Evolutionary conservation across 129 eudicot genomes (phyloP), one percentile per base, ranked within the genome.

Genomic region (Helichrysum umbraculigerum): DNA sequence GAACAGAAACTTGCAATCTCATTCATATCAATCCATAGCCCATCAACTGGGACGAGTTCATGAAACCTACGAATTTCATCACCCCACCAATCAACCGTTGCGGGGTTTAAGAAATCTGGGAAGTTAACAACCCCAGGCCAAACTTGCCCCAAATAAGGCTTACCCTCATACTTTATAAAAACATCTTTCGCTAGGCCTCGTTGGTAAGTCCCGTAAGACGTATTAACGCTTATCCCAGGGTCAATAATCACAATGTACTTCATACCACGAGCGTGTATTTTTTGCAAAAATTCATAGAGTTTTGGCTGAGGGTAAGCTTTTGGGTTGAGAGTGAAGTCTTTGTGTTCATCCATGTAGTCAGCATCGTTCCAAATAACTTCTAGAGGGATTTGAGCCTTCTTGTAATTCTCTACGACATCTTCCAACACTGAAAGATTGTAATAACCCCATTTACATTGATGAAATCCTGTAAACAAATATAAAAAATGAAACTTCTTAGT

Each of bases 351-450:
- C 97, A 93, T 93, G 80, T 88, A 87, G 63, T 93, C 97, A 34
- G 88, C 90, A 78, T 93, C 96, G 3, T 92, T 86, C 98, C 98
- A 90, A 86, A 93, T 93, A 73, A 81, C 97, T 68, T 93, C 98
- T 7, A 91, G 72, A 12, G 93, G 97, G 44, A 93, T 93, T 15
- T 65, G 33, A 34, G 96, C 90, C 77, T 90, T 87, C 50, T 86
- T 84, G 77, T 93, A 93, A 30, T 74, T 59, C 57, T 79, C 85
- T 51, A 93, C 93, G 81, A 93, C 97, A 61, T 74, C 73, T 73
- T 88, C 86, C 35, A 90, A 79, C 44, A 88, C 92, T 51, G 81
- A 6, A 64, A 88, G 83, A 83, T 79, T 78, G 54, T 81, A 78
- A 71, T 90, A 93, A 58, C 96, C 98, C 59, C 68, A 93, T 3